Percentiles rank a stretch among this genome's conserved stretches.
These are phyloP conservation scores for Endotrypanum monterogeii DNA, from an alignment of 208 protist genomes.

Conservation along the genomic window DNA sequence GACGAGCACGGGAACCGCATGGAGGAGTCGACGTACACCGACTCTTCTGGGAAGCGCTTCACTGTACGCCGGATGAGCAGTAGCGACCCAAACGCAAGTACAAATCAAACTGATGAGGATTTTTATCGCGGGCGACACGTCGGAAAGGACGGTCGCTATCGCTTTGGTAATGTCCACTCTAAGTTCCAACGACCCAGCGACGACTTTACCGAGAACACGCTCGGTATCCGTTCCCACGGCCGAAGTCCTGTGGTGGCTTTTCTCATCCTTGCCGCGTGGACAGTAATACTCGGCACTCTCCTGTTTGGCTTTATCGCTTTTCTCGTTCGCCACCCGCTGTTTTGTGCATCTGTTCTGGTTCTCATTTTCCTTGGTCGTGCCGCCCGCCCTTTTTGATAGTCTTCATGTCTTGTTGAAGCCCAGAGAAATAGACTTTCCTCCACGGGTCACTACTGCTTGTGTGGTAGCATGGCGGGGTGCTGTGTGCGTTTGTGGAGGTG, in stretches of 20 bases:
- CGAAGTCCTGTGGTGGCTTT: conserved; percentile 69
- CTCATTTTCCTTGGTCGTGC: conserved; percentile 54
- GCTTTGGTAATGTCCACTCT: conserved; percentile 58
- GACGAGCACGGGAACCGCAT: conserved; percentile 81
- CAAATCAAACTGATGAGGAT: conserved; percentile 67
- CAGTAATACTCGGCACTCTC: conserved; percentile 59
- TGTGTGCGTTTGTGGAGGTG: too few species aligned
- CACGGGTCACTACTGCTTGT: background rate
- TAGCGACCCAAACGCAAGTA: conserved; percentile 67
- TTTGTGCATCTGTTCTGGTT: conserved; percentile 58
- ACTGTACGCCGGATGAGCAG: conserved; percentile 70
- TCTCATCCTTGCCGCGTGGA: conserved; percentile 67
- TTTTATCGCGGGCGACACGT: conserved; percentile 46
- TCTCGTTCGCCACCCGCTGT: conserved; percentile 69
- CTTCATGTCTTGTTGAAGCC: background rate
- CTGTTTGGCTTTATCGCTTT: conserved; percentile 53
- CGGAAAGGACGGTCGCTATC: conserved; percentile 56
- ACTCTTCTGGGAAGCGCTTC: conserved; percentile 64
- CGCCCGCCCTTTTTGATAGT: conserved; percentile 33
- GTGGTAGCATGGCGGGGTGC: too few species aligned
- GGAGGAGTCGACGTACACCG: conserved; percentile 80
- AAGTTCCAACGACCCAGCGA: conserved; percentile 36
- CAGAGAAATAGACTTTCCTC: background rate
- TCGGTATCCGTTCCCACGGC: conserved; percentile 76
- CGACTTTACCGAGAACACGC: conserved; percentile 71